Percentiles rank a stretch among this genome's conserved stretches.
Evolutionary conservation across 176 grass and related monocot genomes (phyloP).

Genomic region (Oryza australiensis): DNA sequence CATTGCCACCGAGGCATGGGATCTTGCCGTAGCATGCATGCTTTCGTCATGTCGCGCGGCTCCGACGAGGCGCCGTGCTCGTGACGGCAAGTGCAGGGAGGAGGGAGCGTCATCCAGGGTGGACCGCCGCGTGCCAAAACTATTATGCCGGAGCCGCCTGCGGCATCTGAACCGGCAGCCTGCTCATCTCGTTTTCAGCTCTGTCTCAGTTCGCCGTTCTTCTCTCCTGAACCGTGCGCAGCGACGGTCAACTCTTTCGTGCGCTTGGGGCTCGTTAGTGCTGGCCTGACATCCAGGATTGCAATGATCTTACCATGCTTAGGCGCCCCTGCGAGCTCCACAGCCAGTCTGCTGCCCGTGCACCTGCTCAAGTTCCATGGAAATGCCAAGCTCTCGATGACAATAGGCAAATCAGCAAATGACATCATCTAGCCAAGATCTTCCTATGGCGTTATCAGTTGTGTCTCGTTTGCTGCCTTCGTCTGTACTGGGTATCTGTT

Average conservation of each 20-base stretch:
- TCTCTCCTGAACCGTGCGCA: constrained; percentile 35
- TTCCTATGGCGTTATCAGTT: constrained; percentile 1
- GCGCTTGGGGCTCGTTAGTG: neutral
- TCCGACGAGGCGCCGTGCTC: constrained; percentile 39
- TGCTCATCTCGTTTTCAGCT: constrained; percentile 35
- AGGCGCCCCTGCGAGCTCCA: neutral
- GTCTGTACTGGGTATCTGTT: neutral
- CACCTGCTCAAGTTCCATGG: constrained; percentile 21
- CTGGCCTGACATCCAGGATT: constrained; percentile 29
- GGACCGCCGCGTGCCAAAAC: constrained; percentile 33
- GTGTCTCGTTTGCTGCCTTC: neutral
- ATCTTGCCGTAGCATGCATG: constrained; percentile 57
- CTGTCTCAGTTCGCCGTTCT: constrained; percentile 15
- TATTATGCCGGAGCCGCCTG: neutral
- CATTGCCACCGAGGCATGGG: constrained; percentile 29
- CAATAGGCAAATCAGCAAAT: neutral
- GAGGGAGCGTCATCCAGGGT: constrained; percentile 14
- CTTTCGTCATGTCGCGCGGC: constrained; percentile 46
- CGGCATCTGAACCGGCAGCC: constrained; percentile 22
- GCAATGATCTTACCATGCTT: constrained; percentile 15
- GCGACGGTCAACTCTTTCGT: constrained; percentile 18
- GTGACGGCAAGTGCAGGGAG: constrained; percentile 35
- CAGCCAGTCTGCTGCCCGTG: constrained; percentile 17
- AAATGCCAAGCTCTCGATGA: neutral
- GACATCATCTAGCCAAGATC: constrained; percentile 25